Evolutionary conservation across 2,329 filamentous ascomycete genomes (phyloP), one percentile per base, ranked within the genome.

Genomic region (Anthostomella pinea): DNA sequence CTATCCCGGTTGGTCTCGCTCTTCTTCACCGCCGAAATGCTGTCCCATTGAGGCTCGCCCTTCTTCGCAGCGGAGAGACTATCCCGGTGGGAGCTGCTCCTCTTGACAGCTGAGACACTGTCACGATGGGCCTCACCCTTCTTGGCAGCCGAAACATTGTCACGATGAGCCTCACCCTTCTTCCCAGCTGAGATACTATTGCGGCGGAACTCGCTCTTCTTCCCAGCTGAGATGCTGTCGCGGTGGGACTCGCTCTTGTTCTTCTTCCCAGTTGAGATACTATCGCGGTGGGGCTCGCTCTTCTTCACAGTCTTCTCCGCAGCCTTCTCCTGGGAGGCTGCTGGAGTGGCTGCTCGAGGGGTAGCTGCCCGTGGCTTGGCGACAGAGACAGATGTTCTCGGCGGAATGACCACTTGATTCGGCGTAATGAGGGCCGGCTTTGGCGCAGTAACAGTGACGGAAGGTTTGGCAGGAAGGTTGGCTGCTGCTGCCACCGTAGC

Each of bases 1-100:
- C 52, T 57, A 9, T 59, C 57, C 7, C 38, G 48, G 16, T 49
- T 49, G 21, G 45, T 34, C 15, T 49, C 47, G 7, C 33, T 29
- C 23, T 30, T 38, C 35, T 44, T 28, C 38, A 48, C 45, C 8
- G 31, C 10, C 8, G 22, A n/a, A n/a, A n/a, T n/a, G n/a, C n/a
- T n/a, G n/a, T n/a, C n/a, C n/a, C n/a, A n/a, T n/a, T 49, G 50
- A 21, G 45, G 35, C 15, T 49, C 47, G 7, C 33, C 30, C 23
- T 30, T 38, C 35, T 44, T 28, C 38, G 48, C 45, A 10, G 31
- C 10, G 11, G 22, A n/a, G n/a, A n/a, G n/a, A n/a, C n/a, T n/a
- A n/a, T n/a, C n/a, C n/a, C n/a, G n/a, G n/a, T n/a, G n/a, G n/a
- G n/a, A n/a, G n/a, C n/a, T n/a, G n/a, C n/a, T n/a, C n/a, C n/a